Evolutionary conservation across 2,329 filamentous ascomycete genomes (phyloP), one percentile per base, ranked within the genome.

Genomic region (Alternaria brassicae): DNA sequence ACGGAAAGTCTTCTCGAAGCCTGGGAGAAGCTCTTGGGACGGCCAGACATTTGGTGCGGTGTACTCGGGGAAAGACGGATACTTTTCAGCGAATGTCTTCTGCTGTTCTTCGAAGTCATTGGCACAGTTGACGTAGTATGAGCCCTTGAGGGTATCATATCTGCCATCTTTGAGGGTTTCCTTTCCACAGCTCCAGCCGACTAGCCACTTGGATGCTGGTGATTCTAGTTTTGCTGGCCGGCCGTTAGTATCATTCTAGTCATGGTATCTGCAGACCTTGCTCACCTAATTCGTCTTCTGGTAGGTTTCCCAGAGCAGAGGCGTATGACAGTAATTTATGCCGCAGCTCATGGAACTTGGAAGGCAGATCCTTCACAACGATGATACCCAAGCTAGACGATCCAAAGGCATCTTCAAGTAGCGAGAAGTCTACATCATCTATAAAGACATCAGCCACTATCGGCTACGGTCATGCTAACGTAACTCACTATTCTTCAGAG

Each of bases 11-110:
- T 82, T 78, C 60, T 86, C 86, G 80, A 97, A 97, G 0, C 90
- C 90, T 0, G 92, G 91, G 1, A 98, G 83, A 1, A 86, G 81
- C 3, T 81, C 78, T 48, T 89, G 83, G 0, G 82, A 78, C 0
- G 94, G 95, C 95, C 95, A 99, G 57, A 97, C 84, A 75, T 97
- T 98, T 1, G 91, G 88, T 5, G 91, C 89, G 1, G 95, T 90
- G 78, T 98, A 97, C 78, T 97, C 93, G 3, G 92, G 88, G 70
- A 97, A 91, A 58, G 89, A 86, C 0, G 90, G 89, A 62, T 83
- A 85, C 61, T 78, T 75, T 13, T 80, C 69, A 36, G 72, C 71
- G 13, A 79, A 62, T 7, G 70, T 54, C 41, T 91, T 84, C 60
- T 91, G 79, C 23, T 73, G 63, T 17, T 71, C 84, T 72, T 91